These are phyloP conservation scores for Hypoxylon trugodes DNA, from an alignment of 495 filamentous ascomycete genomes.

Conservation along the genomic window DNA sequence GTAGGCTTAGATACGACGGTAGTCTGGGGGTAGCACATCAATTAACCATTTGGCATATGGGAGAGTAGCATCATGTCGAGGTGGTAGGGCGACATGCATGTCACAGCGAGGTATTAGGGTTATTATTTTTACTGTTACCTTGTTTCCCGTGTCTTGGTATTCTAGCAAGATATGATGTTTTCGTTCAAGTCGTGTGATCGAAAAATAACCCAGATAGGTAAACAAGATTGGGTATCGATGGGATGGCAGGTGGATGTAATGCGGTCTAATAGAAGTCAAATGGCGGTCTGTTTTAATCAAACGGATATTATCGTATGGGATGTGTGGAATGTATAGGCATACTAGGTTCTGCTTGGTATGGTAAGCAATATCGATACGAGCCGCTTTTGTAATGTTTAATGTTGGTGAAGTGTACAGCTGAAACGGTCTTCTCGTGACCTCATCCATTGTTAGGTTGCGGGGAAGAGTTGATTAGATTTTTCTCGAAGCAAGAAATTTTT, in stretches of 20 bases:
- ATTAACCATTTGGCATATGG: slow-evolving; percentile 1
- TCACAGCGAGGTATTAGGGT: slow-evolving; percentile 11
- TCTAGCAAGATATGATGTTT: slow-evolving; percentile 6
- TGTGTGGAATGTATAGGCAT: background rate
- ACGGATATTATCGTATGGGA: slow-evolving; percentile 6
- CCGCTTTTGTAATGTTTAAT: slow-evolving; percentile 9
- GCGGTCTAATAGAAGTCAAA: slow-evolving; percentile 10
- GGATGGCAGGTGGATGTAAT: slow-evolving; percentile 15
- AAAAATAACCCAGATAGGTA: background rate
- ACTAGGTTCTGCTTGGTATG: no score
- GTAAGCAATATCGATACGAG: slow-evolving; percentile 24
- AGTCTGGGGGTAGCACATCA: slow-evolving; percentile 1
- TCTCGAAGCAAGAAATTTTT: background rate
- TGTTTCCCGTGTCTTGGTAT: background rate
- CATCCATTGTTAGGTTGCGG: slow-evolving; percentile 1
- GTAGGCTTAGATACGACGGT: slow-evolving; percentile 3
- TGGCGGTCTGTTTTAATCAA: slow-evolving; percentile 36
- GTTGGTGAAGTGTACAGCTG: slow-evolving; percentile 14
- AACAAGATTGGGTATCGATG: slow-evolving; percentile 16
- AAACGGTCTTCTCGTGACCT: slow-evolving; percentile 16
- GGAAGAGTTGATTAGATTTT: slow-evolving; percentile 1
- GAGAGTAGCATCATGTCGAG: background rate
- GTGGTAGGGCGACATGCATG: slow-evolving; percentile 20
- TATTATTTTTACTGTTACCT: slow-evolving; percentile 11
- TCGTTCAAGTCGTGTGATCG: slow-evolving; percentile 11